phyloP scores from a whole-genome alignment of 73 alveolate genomes.

The Symbiodinium natans region DNA sequence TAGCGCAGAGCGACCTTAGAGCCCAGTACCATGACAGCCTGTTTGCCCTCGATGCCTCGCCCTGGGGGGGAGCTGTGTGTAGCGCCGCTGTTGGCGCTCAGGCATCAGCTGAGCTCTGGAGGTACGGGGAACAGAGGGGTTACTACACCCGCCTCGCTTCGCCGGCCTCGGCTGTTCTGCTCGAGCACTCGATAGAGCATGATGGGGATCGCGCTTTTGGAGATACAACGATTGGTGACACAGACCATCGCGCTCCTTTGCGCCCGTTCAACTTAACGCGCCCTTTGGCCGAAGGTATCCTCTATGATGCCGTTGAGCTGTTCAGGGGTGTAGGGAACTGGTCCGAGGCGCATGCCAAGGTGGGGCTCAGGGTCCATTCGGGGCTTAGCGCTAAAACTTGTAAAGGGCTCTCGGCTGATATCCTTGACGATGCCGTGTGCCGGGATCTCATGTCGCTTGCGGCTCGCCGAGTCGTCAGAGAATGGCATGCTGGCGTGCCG shows the following conservation, averaged over 20 bases:
- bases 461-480: not conserved
- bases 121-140: not conserved
- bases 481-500: not conserved
- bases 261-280: not conserved
- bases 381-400: not conserved
- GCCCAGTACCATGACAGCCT: not conserved
- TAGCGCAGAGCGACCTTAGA: not conserved
- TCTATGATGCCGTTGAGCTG: not conserved
- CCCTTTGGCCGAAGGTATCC: not conserved
- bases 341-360: not conserved
- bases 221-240: not conserved
- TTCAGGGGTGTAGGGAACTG: conserved; percentile 18
- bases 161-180: not conserved
- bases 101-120: not conserved
- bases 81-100: not conserved
- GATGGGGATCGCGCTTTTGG: not conserved
- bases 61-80: not conserved
- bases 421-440: too few relatives aligned
- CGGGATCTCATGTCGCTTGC: not conserved
- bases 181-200: not conserved
- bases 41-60: not conserved
- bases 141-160: not conserved
- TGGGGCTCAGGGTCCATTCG: too few relatives aligned
- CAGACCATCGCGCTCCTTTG: not conserved
- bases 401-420: too few relatives aligned